A percentile compares a stretch with the other conserved stretches of the same genome.
phyloP scores from a whole-genome alignment of 106 monocot species.

The Narthecium ossifragum region DNA sequence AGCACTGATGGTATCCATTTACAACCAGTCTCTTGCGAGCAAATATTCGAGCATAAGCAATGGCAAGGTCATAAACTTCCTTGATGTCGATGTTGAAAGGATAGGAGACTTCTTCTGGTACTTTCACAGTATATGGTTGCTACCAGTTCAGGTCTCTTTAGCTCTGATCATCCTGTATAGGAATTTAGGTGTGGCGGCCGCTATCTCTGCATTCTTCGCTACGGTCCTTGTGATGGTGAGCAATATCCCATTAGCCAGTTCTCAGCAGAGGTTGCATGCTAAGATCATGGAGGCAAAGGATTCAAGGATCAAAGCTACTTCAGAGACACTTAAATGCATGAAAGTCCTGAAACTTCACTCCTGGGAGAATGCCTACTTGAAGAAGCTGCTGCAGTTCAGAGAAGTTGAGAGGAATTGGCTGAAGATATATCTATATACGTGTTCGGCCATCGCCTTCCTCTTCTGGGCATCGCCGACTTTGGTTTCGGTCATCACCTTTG shows the following conservation, averaged over 20 bases:
- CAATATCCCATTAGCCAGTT: conserved; percentile 66
- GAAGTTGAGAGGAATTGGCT: conserved; percentile 53
- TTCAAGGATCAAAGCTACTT: conserved; percentile 56
- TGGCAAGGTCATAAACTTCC: conserved; percentile 58
- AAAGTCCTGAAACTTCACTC: conserved; percentile 72
- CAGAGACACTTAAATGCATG: conserved; percentile 67
- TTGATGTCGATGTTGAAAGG: conserved; percentile 72
- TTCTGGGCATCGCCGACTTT: conserved; percentile 86
- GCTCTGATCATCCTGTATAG: conserved; percentile 57
- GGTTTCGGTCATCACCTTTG: conserved; percentile 70
- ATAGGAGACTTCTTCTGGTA: conserved; percentile 80
- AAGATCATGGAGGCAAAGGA: conserved; percentile 87
- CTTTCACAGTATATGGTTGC: conserved; percentile 75
- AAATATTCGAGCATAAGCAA: conserved; percentile 33
- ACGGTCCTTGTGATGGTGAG: conserved; percentile 65
- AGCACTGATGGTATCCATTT: conserved; percentile 60
- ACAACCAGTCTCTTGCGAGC: conserved; percentile 40
- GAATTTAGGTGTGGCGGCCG: conserved; percentile 55
- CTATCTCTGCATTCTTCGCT: conserved; percentile 42
- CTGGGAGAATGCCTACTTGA: conserved; percentile 65
- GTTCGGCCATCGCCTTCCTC: conserved; percentile 62
- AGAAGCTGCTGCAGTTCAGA: conserved; percentile 46
- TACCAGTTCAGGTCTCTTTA: conserved; percentile 70
- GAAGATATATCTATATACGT: conserved; percentile 59
- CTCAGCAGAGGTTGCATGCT: conserved; percentile 57